These are phyloP conservation scores for Lodderomyces metapsilosis DNA, from an alignment of 1,139 yeast species.

Conservation along the genomic window DNA sequence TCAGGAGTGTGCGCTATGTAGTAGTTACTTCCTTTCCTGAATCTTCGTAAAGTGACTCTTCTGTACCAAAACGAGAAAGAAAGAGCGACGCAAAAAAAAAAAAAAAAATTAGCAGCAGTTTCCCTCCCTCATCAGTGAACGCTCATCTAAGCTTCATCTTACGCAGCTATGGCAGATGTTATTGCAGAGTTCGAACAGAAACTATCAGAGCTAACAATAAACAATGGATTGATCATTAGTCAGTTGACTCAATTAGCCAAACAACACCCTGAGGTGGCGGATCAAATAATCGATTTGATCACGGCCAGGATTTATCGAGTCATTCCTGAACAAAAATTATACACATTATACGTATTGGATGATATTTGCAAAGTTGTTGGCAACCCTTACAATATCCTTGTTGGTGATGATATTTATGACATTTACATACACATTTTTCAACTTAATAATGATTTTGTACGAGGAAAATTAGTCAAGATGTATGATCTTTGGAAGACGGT, in stretches of 20 bases:
- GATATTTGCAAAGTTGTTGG: constrained; percentile 94
- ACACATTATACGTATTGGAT: constrained; percentile 79
- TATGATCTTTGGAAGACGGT: constrained; percentile 82
- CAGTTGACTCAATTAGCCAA: constrained; percentile 84
- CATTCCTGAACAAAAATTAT: constrained; percentile 80
- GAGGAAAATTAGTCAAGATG: constrained; percentile 70
- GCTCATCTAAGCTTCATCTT: neutral
- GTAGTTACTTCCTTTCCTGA: too few species aligned
- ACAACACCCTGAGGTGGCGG: constrained; percentile 76
- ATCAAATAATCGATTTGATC: constrained; percentile 72
- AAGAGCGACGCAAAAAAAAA: too few species aligned
- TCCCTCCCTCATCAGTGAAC: neutral
- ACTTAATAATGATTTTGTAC: constrained; percentile 69
- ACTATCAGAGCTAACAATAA: constrained; percentile 75
- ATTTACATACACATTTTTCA: constrained; percentile 77
- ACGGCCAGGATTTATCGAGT: constrained; percentile 53
- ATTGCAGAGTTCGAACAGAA: constrained; percentile 63
- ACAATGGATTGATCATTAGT: constrained; percentile 86
- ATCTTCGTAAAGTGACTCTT: too few species aligned
- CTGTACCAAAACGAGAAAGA: too few species aligned
- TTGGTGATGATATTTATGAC: constrained; percentile 65
- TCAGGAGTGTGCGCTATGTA: too few species aligned
- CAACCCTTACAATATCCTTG: constrained; percentile 75
- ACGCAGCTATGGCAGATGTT: constrained; percentile 17
- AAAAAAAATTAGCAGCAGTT: neutral